These are phyloP conservation scores for Glutinoglossum americanum DNA, from an alignment of 495 filamentous ascomycete genomes.

Conservation along the genomic window DNA sequence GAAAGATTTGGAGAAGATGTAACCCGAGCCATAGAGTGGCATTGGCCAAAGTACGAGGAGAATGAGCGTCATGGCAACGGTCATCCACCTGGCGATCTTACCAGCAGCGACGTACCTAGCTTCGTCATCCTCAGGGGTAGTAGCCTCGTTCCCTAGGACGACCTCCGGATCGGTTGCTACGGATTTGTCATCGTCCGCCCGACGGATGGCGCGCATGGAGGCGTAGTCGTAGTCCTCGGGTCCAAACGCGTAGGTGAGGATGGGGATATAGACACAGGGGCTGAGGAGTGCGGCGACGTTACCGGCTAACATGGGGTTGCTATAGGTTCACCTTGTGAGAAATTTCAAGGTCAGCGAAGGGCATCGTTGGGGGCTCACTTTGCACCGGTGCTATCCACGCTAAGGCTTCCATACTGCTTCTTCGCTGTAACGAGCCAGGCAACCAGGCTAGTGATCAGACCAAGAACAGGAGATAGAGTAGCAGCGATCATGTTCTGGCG, in stretches of 20 bases:
- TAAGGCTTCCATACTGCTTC: constrained; percentile 49
- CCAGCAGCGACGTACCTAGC: constrained; percentile 47
- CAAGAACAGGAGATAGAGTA: constrained; percentile 51
- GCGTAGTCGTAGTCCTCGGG: constrained; percentile 77
- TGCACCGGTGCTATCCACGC: constrained; percentile 52
- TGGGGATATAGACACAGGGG: constrained; percentile 55
- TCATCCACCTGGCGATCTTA: constrained; percentile 59
- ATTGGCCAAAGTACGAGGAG: constrained; percentile 85
- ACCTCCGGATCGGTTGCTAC: constrained; percentile 21
- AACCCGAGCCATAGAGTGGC: constrained; percentile 73
- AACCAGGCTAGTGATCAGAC: constrained; percentile 51
- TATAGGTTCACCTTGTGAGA: constrained; percentile 5
- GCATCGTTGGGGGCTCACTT: constrained; percentile 28
- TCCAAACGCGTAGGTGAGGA: constrained; percentile 55
- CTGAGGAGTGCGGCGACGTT: constrained; percentile 65
- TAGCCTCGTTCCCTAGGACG: constrained; percentile 40
- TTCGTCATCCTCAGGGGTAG: constrained; percentile 37
- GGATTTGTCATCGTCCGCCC: constrained; percentile 65
- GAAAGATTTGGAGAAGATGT: constrained; percentile 77
- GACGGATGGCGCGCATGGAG: constrained; percentile 65
- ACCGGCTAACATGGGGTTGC: constrained; percentile 73
- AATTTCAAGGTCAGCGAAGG: background rate
- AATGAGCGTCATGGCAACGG: constrained; percentile 50
- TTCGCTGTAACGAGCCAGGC: constrained; percentile 85
- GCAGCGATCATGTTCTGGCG: constrained; percentile 67